Evolutionary conservation across 176 grass and related monocot genomes (phyloP), one percentile per base, ranked within the genome.

Genomic region (Canna indica): DNA sequence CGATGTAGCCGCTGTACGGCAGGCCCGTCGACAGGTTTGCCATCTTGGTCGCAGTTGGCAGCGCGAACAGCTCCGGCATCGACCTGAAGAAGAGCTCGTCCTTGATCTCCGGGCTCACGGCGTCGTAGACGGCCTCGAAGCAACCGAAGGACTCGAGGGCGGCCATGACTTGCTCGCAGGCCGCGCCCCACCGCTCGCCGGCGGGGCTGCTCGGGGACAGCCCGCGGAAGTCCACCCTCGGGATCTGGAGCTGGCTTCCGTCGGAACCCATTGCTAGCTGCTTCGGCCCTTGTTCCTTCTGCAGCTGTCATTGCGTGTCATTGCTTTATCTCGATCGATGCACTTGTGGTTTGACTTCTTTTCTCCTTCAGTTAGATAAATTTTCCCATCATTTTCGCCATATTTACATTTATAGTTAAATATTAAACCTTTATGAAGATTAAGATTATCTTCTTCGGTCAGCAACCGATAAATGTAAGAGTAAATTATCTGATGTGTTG

Each of bases 111-210:
- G 56, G 12, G 33, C 34, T 26, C 18, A 83, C 78, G 31, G 44
- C 68, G 46, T 72, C 81, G 70, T 80, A 81, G 31, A 60, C 34
- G 47, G 75, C 69, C 26, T 78, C 64, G 65, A 83, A 78, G 70
- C 64, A 87, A 52, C 88, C 88, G 64, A 75, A 76, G 28, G 50
- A 48, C 68, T 71, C 15, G 61, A 91, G 59, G 30, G 88, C 82
- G 25, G 68, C 52, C 44, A 78, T 77, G 68, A 39, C 84, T 71
- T 81, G 67, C 3, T 31, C 50, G 3, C 81, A 76, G 27, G 72
- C 64, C 28, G n/a, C 57, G 0, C 74, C 84, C 88, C 88, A 91
- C 3, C 11, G 11, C 2, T 48, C 18, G 20, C 39, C 42, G 1
- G 77, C 64, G 14, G 72, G 39, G 11, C 45, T 70, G 63, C 73